These are phyloP conservation scores for Candida morakotiae DNA, from an alignment of 805 yeast species.

Conservation along the genomic window DNA sequence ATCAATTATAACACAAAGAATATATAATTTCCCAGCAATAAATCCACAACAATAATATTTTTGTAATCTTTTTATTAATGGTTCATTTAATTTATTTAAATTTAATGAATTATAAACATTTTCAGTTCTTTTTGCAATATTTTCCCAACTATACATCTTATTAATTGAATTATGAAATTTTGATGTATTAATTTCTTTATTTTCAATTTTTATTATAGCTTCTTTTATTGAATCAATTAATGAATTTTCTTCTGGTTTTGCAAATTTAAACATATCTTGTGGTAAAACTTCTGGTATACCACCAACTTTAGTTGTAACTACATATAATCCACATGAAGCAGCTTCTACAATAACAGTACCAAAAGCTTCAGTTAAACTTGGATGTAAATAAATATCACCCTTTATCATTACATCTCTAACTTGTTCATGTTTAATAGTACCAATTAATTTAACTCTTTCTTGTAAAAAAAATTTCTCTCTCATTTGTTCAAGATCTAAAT, in stretches of 20 bases:
- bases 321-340: constrained; percentile 89
- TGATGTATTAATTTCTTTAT: constrained; percentile 62
- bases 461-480: constrained; percentile 81
- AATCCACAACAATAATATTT: constrained; percentile 68
- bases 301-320: constrained; percentile 94
- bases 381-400: constrained; percentile 92
- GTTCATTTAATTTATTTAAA: constrained; percentile 40
- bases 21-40: constrained; percentile 84
- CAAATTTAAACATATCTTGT: constrained; percentile 85
- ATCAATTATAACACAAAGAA: constrained; percentile 78
- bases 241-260: constrained; percentile 83
- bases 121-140: constrained; percentile 84
- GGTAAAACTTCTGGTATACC: constrained; percentile 98
- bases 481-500: constrained; percentile 92
- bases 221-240: constrained; percentile 63
- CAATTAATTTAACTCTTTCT: constrained; percentile 80
- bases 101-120: constrained; percentile 61
- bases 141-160: constrained; percentile 86
- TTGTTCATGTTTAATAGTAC: constrained; percentile 86
- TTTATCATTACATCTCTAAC: constrained; percentile 89
- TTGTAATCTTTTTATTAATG: constrained; percentile 55
- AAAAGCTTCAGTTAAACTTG: constrained; percentile 94
- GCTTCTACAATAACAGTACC: constrained; percentile 98
- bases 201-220: constrained; percentile 63
- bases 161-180: constrained; percentile 74